Evolutionary conservation across 208 protist genomes (phyloP), one percentile per base, ranked within the genome.

Genomic region (Leishmania amazonensis): DNA sequence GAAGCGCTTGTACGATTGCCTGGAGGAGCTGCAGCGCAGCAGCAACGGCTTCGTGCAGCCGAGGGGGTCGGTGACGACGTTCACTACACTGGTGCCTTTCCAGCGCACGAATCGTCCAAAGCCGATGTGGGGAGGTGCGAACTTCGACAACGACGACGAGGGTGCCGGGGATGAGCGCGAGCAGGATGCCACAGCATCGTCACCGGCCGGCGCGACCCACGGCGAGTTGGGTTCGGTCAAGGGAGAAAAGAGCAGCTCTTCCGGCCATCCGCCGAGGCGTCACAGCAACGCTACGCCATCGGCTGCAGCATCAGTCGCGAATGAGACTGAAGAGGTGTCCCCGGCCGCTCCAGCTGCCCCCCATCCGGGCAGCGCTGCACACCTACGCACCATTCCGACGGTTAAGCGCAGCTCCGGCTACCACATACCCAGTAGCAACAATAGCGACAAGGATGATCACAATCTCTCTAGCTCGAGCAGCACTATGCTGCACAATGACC

Each of bases 1-100:
- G 81, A 82, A 85, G 81, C 89, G 89, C 57, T 62, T 92, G 62
- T 88, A 92, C 82, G 65, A 92, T 70, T 88, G 84, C 65, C 70
- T 88, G 38, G 89, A 92, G 82, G 84, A 90, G 72, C 84, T 92
- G 76, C 81, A 88, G 76, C 86, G 85, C 53, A 91, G 85, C 81
- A 87, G 84, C 81, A 86, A 73, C 75, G 89, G 88, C 79, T 87
- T 89, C 31, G 28, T 71, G 11, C 81, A 71, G 60, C 42, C 85
- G 13, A 45, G 49, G 31, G 68, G 57, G 40, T 80, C 57, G 40
- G 53, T 67, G n/a, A 80, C 83, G 51, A 38, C 75, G 1, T 80
- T 76, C 13, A 62, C 40, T 19, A 71, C 60, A 45, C 77, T 80
- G 24, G 76, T 83, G 53, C 76, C 79, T 51, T 57, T 77, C 76